Conservation (phyloP, 306 rosid genomes). For the Vicia faba region DNA sequence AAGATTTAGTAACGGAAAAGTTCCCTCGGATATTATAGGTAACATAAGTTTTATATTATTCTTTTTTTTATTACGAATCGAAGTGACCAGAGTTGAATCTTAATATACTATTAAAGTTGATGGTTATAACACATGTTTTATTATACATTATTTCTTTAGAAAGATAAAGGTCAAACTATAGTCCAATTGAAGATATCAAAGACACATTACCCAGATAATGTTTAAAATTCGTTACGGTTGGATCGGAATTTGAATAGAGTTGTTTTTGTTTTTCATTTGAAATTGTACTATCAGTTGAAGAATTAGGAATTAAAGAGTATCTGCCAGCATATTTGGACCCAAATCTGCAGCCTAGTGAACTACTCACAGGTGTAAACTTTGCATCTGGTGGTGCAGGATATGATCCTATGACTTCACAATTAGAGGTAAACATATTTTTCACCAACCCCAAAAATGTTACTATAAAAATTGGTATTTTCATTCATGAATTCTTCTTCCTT, state of each 20-base stretch:
- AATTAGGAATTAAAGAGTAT: conserved; percentile 56
- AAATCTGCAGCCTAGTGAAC: conserved; percentile 51
- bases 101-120: too few species aligned
- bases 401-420: conserved; percentile 63
- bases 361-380: conserved; percentile 67
- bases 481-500: not conserved
- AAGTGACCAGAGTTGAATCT: too few species aligned
- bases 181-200: too few species aligned
- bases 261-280: not conserved
- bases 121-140: too few species aligned
- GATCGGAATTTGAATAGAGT: not conserved
- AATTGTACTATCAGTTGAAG: conserved; percentile 48
- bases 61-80: too few species aligned
- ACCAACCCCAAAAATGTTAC: not conserved
- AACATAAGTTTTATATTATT: not conserved
- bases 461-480: not conserved
- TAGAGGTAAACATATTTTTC: conserved; percentile 41
- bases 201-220: too few species aligned
- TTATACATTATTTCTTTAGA: too few species aligned
- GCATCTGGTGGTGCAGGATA: conserved; percentile 86
- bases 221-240: too few species aligned
- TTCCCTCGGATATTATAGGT: conserved; percentile 45
- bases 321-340: conserved; percentile 67
- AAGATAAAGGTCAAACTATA: too few species aligned
- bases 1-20: conserved; percentile 46